Evolutionary conservation across 192 early-diverging fungal species (phyloP), one percentile per base, ranked within the genome.

Genomic region (Kickxella alabastrina): DNA sequence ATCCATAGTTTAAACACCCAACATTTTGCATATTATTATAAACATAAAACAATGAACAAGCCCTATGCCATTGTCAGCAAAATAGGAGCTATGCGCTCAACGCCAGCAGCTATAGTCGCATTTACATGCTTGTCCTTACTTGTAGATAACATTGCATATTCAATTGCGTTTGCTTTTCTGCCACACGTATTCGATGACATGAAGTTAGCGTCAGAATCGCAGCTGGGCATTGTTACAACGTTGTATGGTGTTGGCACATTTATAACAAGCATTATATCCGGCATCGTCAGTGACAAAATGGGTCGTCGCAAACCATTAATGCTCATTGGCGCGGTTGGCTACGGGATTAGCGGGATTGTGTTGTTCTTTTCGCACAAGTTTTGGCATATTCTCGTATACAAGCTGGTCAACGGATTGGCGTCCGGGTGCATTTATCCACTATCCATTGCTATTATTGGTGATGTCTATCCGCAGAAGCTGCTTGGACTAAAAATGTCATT

Each of bases 181-280:
- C 71, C 71, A 6, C 71, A 75, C 18, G 4, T 75, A 24, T 75
- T 67, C 46, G 71, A 75, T 29, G 71, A 74, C 35, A 66, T 66
- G 63, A 23, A 54, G 6, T 9, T 74, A 23, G 70, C 70, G 8
- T 66, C 63, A 1, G 59, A 74, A 23, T 58, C 70, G 2, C 45
- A 54, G 24, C 26, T 74, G 8, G 70, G 70, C 1, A 18, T 74
- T 32, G 55, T 52, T 0, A 38, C 63, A 14, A 57, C 63, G 5
- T 66, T 74, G 70, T 66, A 66, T 66, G 70, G 62, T 0, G 19
- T 66, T 3, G 70, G 70, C 13, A 39, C 62, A 2, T 41, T 74
- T 19, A 1, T 74, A 14, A 74, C 70, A 6, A 74, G 70, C 37
- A 42, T 50, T 13, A 10, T 58, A 12, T 65, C 70, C 0, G 70